A percentile compares a stretch with the other conserved stretches of the same genome.
phyloP scores from a whole-genome alignment of 352 stramenopile genomes.

The Phytophthora constricta region DNA sequence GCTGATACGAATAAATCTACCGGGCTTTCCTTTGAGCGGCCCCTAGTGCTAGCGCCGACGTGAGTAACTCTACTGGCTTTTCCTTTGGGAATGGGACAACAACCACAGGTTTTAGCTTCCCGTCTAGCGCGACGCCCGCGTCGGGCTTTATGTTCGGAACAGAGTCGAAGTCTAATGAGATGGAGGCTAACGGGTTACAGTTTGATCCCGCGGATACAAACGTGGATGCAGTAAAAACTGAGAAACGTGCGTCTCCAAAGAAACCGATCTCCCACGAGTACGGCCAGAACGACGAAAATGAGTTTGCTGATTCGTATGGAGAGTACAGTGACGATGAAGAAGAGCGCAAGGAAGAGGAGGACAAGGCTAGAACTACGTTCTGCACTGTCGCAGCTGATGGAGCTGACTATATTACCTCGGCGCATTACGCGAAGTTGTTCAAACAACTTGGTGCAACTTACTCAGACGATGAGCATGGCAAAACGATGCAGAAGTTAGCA shows the following conservation, averaged over 20 bases:
- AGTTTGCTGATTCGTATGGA: slow-evolving; percentile 52
- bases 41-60: not conserved
- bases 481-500: slow-evolving; percentile 42
- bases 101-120: slow-evolving; percentile 27
- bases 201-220: not conserved
- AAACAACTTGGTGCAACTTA: slow-evolving; percentile 65
- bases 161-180: slow-evolving; percentile 9
- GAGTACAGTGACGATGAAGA: slow-evolving; percentile 72
- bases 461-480: slow-evolving; percentile 54
- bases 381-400: slow-evolving; percentile 38
- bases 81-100: slow-evolving; percentile 6
- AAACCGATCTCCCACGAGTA: slow-evolving; percentile 39
- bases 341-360: slow-evolving; percentile 69
- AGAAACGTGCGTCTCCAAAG: slow-evolving; percentile 1
- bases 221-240: not conserved
- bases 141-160: slow-evolving; percentile 15
- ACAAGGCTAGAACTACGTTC: slow-evolving; percentile 52
- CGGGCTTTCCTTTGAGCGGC: slow-evolving; percentile 36
- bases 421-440: slow-evolving; percentile 60
- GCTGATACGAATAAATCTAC: slow-evolving; percentile 11
- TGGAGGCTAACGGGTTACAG: slow-evolving; percentile 5
- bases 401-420: slow-evolving; percentile 37
- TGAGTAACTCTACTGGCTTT: slow-evolving; percentile 9
- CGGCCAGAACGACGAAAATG: slow-evolving; percentile 69
- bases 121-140: slow-evolving; percentile 16